Percentiles rank a stretch among this genome's conserved stretches.
Conservation (phyloP, 2,329 filamentous ascomycete genomes). For the Achaetomium macrosporum region DNA sequence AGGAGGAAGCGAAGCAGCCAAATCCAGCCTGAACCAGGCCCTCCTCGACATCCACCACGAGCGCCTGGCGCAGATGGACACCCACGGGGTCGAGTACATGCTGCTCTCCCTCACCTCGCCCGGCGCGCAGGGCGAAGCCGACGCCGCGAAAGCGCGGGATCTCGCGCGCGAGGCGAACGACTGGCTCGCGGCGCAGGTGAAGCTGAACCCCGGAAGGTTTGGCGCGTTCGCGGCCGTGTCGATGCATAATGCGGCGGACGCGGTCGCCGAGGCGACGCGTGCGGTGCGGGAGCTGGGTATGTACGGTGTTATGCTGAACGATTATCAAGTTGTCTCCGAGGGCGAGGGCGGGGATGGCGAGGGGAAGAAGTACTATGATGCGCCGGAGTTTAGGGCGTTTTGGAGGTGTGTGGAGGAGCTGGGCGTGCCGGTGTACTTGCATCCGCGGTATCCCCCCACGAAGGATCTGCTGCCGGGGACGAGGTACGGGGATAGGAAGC, state of each 20-base stretch:
- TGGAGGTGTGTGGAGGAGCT: slow-evolving; percentile 30
- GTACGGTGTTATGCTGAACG: slow-evolving; percentile 32
- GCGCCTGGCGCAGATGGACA: slow-evolving; percentile 31
- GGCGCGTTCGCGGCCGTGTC: slow-evolving; percentile 30
- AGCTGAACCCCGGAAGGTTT: slow-evolving; percentile 27
- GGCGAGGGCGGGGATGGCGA: slow-evolving; percentile 16
- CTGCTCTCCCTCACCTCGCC: slow-evolving; percentile 32
- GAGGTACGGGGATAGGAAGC: slow-evolving; percentile 28
- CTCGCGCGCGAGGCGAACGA: slow-evolving; percentile 30
- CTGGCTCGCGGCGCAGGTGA: slow-evolving; percentile 29
- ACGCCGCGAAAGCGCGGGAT: slow-evolving; percentile 23
- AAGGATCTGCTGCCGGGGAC: slow-evolving; percentile 26
- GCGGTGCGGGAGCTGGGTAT: slow-evolving; percentile 30
- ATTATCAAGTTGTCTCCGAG: slow-evolving; percentile 26
- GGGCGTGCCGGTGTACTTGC: slow-evolving; percentile 32
- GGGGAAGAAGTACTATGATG: slow-evolving; percentile 30
- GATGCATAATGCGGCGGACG: slow-evolving; percentile 30
- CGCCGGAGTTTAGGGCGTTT: slow-evolving; percentile 28
- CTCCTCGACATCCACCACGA: slow-evolving; percentile 30
- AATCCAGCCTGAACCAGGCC: slow-evolving; percentile 24
- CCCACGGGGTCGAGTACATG: slow-evolving; percentile 34
- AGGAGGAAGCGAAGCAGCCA: slow-evolving; percentile 9
- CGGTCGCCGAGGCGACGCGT: slow-evolving; percentile 28
- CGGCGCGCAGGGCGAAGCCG: slow-evolving; percentile 28
- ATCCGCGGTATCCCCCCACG: slow-evolving; percentile 30